These are phyloP conservation scores for Pseudoneurospora amorphoporcata DNA, from an alignment of 495 filamentous ascomycete species.

Conservation along the genomic window DNA sequence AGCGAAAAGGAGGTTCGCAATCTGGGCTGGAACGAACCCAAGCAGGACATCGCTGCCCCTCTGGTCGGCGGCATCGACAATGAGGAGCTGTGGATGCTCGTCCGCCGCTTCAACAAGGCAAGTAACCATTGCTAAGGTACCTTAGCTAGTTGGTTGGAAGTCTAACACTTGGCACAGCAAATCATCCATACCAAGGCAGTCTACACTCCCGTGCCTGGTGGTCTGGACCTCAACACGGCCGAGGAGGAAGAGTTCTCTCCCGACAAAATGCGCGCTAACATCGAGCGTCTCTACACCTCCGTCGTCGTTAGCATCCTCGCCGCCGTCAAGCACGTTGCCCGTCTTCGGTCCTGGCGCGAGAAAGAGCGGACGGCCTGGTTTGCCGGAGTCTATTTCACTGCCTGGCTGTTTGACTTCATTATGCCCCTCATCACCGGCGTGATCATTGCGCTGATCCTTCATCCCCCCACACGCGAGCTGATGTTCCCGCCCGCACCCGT, in stretches of 20 bases:
- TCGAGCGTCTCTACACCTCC: slow-evolving; percentile 83
- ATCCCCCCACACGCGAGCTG: slow-evolving; percentile 49
- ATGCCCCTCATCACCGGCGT: slow-evolving; percentile 46
- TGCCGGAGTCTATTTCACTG: slow-evolving; percentile 55
- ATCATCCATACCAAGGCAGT: slow-evolving; percentile 77
- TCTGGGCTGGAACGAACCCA: slow-evolving; percentile 62
- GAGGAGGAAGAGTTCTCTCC: slow-evolving; percentile 80
- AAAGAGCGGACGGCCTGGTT: slow-evolving; percentile 57
- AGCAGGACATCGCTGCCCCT: slow-evolving; percentile 46
- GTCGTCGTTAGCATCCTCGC: slow-evolving; percentile 58
- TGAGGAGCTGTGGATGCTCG: slow-evolving; percentile 72
- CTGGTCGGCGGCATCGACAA: slow-evolving; percentile 68
- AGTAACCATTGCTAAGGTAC: neutral
- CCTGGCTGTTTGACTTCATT: slow-evolving; percentile 72
- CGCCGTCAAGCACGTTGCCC: slow-evolving; percentile 60
- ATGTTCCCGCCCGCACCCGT: slow-evolving; percentile 71
- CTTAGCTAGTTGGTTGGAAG: too few relatives aligned
- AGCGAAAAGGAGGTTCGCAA: slow-evolving; percentile 45
- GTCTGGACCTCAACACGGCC: slow-evolving; percentile 71
- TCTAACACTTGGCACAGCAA: slow-evolving; percentile 43
- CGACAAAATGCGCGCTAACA: slow-evolving; percentile 67
- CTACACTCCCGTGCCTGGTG: slow-evolving; percentile 33
- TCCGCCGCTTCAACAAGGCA: slow-evolving; percentile 80
- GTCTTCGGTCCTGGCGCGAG: slow-evolving; percentile 75
- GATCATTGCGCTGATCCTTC: slow-evolving; percentile 55